Base-by-base conservation (phyloP, 2,329 filamentous ascomycete genomes). In the Hypoxylon sp. region DNA sequence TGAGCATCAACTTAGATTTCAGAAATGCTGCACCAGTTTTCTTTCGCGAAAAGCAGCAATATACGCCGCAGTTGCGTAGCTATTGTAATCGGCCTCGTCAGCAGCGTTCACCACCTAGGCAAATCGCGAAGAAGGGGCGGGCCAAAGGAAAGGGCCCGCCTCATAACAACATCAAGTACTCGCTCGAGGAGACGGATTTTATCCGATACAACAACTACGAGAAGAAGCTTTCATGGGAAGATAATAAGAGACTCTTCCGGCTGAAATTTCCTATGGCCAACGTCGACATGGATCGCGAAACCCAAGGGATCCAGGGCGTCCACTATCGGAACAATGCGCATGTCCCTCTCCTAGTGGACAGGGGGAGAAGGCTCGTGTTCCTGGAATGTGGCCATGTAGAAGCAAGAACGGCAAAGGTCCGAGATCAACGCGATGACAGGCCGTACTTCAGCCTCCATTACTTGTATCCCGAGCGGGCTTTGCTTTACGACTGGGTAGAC, bases 381-480 rank as follows among this genome's bases (percentile, higher is more conserved):
- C 60, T 73, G 30, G 33, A 62, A 0, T 75, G 78, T 59, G 78
- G 77, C 1, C 77, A 77, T 49, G 64, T 78, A 10, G 37, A 68
- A 13, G 42, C 55, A 2, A 30, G 55, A 3, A 40, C 17, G 7
- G 58, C 53, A 3, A 73, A 75, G 66, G 75, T 77, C 2, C 71
- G 78, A 31, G 30, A 74, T 0, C 78, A 80, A 57, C n/a, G 35
- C 6, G 72, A 77, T 13, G 67, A 74, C 44, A 78, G 72, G 35
- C 56, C 68, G 6, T 61, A 69, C 42, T 78, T 72, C 63, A 70
- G 72, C n/a, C 76, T 81, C 13, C 51, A 77, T 6, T 74, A 77
- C 60, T 78, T 85, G n/a, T 85, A 82, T 62, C 84, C 84, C 1
- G 84, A 85, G 63, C 79, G 82, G 25, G 83, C 83, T 6, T 76